Percentiles rank a stretch among this genome's conserved stretches.
Conservation (phyloP, 805 yeast genomes). For the Huiozyma sinensis region DNA sequence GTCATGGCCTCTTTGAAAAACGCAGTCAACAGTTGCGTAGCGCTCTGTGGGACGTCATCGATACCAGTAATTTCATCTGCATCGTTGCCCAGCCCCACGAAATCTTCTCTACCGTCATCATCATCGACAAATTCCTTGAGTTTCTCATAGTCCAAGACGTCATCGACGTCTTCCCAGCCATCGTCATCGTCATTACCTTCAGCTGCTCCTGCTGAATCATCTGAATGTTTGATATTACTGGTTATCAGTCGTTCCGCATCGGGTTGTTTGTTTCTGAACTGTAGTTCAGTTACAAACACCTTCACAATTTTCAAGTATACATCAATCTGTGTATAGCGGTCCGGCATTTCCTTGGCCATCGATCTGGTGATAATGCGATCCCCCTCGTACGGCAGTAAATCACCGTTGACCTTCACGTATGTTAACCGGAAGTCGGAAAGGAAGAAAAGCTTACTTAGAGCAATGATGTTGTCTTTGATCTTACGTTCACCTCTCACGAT, state of each 20-base stretch:
- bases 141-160: slow-evolving; percentile 55
- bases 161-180: slow-evolving; percentile 72
- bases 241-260: slow-evolving; percentile 19
- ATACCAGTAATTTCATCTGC: slow-evolving; percentile 11
- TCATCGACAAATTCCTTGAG: slow-evolving; percentile 37
- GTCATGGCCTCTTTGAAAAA: slow-evolving; percentile 50
- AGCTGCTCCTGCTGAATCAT: slow-evolving; percentile 5
- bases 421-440: slow-evolving; percentile 46
- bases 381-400: slow-evolving; percentile 46
- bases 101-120: slow-evolving; percentile 19
- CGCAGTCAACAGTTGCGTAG: slow-evolving; percentile 32
- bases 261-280: slow-evolving; percentile 48
- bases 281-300: slow-evolving; percentile 57
- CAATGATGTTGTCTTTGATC: slow-evolving; percentile 55
- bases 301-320: slow-evolving; percentile 66
- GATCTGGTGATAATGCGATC: slow-evolving; percentile 78
- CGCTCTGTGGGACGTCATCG: slow-evolving; percentile 9
- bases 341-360: slow-evolving; percentile 58
- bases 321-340: slow-evolving; percentile 51
- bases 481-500: slow-evolving; percentile 68
- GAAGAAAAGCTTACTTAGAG: slow-evolving; percentile 56
- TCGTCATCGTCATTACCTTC: slow-evolving; percentile 19
- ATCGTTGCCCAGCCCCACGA: slow-evolving; percentile 5
- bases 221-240: slow-evolving; percentile 12
- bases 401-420: slow-evolving; percentile 61